Base-by-base conservation (phyloP, 2,329 filamentous ascomycete species). In the Dothidotthia symphoricarpi region DNA sequence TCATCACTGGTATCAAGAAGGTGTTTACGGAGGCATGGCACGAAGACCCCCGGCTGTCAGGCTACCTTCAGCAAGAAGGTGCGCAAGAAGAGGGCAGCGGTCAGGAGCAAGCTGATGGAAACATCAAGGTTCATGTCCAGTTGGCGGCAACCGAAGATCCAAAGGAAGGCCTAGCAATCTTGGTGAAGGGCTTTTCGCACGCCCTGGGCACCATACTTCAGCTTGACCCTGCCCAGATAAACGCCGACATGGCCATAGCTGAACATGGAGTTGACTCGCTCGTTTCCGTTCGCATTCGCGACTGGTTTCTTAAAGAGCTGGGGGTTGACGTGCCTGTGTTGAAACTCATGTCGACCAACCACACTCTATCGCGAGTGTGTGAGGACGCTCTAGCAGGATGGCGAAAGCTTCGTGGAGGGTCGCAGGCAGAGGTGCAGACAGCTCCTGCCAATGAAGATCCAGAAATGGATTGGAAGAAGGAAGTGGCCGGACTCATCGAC, bases 261-360 rank as follows among this genome's bases (percentile, higher is more conserved):
- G 31, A 37, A 3, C 36, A 41, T 9, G 51, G 51, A 7, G 24
- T 55, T 6, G 51, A 55, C 24, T 53, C 50, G 16, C 43, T 55
- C 10, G 35, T 51, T 4, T 33, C 51, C n/a, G 38, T 55, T 12
- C 34, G 41, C 15, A 30, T 53, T 16, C 35, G 45, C 6, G 41
- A 38, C 3, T 53, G 50, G 51, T 48, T 52, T 30, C 32, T 41
- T 3, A 35, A 46, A 9, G 49, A 54, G 27, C 13, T 54, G 31
- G 28, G 36, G 10, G 43, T 45, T 12, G 41, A 50, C 7, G 19
- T 54, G 27, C 41, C 47, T 14, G 43, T 52, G n/a, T 13, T 52
- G 24, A 44, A 50, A 29, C 25, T 54, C 24, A 40, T n/a, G n/a
- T n/a, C n/a, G n/a, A n/a, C n/a, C n/a, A n/a, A n/a, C n/a, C n/a